These are phyloP conservation scores for Aspergillus sp. DNA, from an alignment of 2,329 filamentous ascomycete genomes.

Conservation along the genomic window DNA sequence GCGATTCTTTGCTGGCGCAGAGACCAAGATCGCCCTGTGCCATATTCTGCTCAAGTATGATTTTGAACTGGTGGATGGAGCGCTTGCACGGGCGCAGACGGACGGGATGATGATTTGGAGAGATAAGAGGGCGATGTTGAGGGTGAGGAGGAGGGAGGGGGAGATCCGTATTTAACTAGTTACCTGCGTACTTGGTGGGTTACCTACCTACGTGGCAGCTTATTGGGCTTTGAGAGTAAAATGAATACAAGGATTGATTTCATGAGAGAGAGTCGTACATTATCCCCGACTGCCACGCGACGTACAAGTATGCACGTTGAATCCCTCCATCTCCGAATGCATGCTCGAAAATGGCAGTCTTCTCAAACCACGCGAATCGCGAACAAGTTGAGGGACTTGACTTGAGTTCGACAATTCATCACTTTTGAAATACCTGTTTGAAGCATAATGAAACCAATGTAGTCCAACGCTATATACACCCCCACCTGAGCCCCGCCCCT, in stretches of 20 bases:
- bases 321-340: neutral
- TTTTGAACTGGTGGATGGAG: conserved; percentile 37
- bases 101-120: conserved; percentile 5
- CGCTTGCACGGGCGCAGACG: neutral
- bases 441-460: neutral
- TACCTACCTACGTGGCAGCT: neutral
- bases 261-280: neutral
- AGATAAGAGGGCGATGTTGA: conserved; percentile 6
- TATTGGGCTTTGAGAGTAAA: neutral
- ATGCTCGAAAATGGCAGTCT: neutral
- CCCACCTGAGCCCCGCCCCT: no score
- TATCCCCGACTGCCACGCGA: neutral
- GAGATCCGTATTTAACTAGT: neutral
- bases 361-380: neutral
- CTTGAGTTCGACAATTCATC: neutral
- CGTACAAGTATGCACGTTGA: neutral
- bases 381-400: neutral
- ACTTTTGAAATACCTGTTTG: neutral
- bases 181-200: neutral
- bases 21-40: conserved; percentile 7
- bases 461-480: neutral
- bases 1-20: neutral
- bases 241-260: neutral
- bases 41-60: conserved; percentile 9
- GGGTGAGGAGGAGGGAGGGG: neutral